Evolutionary conservation across 1,284 basidiomycete species (phyloP).

Genomic region (Thelephora terrestris): DNA sequence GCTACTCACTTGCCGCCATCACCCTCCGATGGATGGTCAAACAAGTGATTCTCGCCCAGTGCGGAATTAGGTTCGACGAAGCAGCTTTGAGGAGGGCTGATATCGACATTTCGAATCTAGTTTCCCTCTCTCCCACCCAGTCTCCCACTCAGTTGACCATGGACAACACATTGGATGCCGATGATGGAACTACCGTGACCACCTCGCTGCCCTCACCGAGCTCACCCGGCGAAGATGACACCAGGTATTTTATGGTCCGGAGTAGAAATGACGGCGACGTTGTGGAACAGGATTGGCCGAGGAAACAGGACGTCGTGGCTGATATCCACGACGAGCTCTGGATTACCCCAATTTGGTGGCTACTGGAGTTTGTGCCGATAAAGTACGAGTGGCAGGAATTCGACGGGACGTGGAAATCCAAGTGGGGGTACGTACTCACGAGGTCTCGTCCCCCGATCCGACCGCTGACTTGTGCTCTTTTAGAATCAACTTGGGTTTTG

Average conservation of each 20-base stretch:
- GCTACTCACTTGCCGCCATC: slow-evolving; percentile 43
- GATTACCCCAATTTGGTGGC: slow-evolving; percentile 26
- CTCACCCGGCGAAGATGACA: neutral
- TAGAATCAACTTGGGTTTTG: slow-evolving; percentile 36
- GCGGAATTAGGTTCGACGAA: slow-evolving; percentile 43
- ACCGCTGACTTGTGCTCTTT: neutral
- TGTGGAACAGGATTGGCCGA: neutral
- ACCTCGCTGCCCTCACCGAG: neutral
- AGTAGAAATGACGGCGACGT: neutral
- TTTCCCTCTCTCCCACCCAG: neutral
- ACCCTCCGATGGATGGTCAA: slow-evolving; percentile 70
- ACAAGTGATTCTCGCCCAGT: slow-evolving; percentile 34
- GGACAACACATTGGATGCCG: too few relatives aligned
- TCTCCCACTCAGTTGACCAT: neutral
- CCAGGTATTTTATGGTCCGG: too few relatives aligned
- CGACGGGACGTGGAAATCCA: slow-evolving; percentile 24
- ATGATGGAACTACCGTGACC: neutral
- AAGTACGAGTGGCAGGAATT: slow-evolving; percentile 26
- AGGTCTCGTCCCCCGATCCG: too few relatives aligned
- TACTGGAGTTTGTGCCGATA: slow-evolving; percentile 34
- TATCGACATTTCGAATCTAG: slow-evolving; percentile 11
- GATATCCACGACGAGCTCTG: slow-evolving; percentile 28
- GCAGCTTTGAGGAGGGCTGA: slow-evolving; percentile 26
- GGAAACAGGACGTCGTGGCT: slow-evolving; percentile 18
- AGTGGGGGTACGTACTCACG: slow-evolving; percentile 21